A percentile compares a stretch with the other conserved stretches of the same genome.
Evolutionary conservation across 2,329 filamentous ascomycete genomes (phyloP).

Genomic region (Pseudogymnoascus sp.): DNA sequence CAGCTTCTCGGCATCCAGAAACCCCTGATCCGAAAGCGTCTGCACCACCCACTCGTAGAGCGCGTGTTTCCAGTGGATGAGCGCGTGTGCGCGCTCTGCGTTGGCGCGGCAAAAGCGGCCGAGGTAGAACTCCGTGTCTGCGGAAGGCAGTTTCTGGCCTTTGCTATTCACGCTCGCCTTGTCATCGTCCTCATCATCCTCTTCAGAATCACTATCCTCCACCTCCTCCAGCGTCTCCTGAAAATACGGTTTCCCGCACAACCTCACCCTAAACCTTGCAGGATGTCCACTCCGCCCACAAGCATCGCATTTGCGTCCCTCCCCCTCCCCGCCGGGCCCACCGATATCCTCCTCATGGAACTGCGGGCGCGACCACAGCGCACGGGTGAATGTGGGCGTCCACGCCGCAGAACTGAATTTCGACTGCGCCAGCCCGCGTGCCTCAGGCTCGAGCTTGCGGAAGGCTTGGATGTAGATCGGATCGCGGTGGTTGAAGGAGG

Average conservation of each 20-base stretch:
- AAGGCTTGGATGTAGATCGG: slow-evolving; percentile 63
- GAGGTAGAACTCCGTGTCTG: slow-evolving; percentile 42
- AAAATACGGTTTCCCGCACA: slow-evolving; percentile 61
- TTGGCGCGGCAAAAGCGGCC: slow-evolving; percentile 55
- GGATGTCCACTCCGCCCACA: slow-evolving; percentile 65
- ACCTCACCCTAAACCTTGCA: slow-evolving; percentile 55
- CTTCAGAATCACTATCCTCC: slow-evolving; percentile 35
- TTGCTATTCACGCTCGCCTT: slow-evolving; percentile 36
- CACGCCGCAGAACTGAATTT: slow-evolving; percentile 68
- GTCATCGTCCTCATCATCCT: slow-evolving; percentile 32
- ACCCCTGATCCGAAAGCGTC: slow-evolving; percentile 51
- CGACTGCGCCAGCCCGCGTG: slow-evolving; percentile 58
- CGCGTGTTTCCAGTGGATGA: slow-evolving; percentile 69
- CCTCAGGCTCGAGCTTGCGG: slow-evolving; percentile 64
- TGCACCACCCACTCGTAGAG: slow-evolving; percentile 66
- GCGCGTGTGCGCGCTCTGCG: slow-evolving; percentile 61
- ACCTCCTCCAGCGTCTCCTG: slow-evolving; percentile 59
- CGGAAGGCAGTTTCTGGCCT: slow-evolving; percentile 38
- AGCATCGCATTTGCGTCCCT: slow-evolving; percentile 53
- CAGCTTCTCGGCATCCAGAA: slow-evolving; percentile 50
- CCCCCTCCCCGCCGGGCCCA: slow-evolving; percentile 30
- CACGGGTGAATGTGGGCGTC: slow-evolving; percentile 57
- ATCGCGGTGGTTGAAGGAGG: slow-evolving; percentile 56
- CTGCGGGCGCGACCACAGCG: slow-evolving; percentile 58
- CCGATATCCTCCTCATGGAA: slow-evolving; percentile 44